A percentile compares a stretch with the other conserved stretches of the same genome.
Conservation (phyloP, 1,139 yeast genomes). For the Yamadazyma sp. region DNA sequence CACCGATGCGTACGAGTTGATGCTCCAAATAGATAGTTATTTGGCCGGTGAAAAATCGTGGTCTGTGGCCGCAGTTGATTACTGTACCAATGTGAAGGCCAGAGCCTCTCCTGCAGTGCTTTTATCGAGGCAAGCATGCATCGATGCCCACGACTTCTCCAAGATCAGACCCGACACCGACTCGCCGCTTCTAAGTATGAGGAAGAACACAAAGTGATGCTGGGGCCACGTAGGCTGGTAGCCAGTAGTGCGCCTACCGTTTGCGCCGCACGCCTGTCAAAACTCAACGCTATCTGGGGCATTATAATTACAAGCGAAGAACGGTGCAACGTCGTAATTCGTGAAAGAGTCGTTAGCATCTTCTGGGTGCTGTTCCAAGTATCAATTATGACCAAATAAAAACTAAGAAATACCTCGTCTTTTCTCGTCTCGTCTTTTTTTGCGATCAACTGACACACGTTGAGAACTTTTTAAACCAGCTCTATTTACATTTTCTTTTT, state of each 20-base stretch:
- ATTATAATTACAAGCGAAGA: no score
- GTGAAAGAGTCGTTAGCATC: no score
- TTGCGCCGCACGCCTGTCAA: no score
- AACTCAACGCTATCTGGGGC: no score
- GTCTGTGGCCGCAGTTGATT: constrained; percentile 13
- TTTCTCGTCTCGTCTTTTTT: neutral
- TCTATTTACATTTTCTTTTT: neutral
- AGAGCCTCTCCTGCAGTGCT: constrained; percentile 20
- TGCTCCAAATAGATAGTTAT: constrained; percentile 12
- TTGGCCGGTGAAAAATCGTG: constrained; percentile 10
- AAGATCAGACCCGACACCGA: constrained; percentile 16
- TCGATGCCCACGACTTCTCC: constrained; percentile 21
- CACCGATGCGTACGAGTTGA: constrained; percentile 17
- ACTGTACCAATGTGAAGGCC: constrained; percentile 14
- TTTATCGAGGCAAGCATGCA: constrained; percentile 20
- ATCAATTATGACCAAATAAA: neutral
- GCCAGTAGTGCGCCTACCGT: no score
- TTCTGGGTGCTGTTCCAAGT: no score
- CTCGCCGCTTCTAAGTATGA: constrained; percentile 20
- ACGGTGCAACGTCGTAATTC: no score
- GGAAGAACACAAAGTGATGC: constrained; percentile 15
- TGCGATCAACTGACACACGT: neutral
- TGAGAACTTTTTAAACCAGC: neutral
- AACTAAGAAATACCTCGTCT: neutral
- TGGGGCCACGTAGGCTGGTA: no score